Percentiles rank a stretch among this genome's conserved stretches.
Conservation (phyloP, 306 rosid genomes). For the Clitoria ternatea region DNA sequence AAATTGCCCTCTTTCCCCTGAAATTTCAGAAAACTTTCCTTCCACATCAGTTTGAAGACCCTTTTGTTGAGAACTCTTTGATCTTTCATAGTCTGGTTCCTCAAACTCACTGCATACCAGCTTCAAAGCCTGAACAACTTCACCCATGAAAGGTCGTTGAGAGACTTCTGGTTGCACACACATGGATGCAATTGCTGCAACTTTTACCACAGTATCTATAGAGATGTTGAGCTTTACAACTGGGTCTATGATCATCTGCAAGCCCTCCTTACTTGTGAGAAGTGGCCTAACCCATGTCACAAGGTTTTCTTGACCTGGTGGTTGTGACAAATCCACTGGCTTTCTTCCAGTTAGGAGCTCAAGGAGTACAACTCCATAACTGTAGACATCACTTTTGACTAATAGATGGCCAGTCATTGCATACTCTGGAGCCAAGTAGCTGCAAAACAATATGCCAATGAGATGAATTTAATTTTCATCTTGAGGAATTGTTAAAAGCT, state of each 20-base stretch:
- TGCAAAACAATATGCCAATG: conserved; percentile 37
- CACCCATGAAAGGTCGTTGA: conserved; percentile 97
- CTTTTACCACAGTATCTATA: conserved; percentile 57
- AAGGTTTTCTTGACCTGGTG: conserved; percentile 93
- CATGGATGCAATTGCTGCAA: conserved; percentile 98
- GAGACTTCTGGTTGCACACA: conserved; percentile 95
- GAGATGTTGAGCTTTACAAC: conserved; percentile 47
- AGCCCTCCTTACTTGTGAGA: conserved; percentile 69
- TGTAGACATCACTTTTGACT: conserved; percentile 95
- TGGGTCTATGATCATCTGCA: conserved; percentile 69
- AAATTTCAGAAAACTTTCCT: conserved; percentile 18
- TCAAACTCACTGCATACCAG: conserved; percentile 84
- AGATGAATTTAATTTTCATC: conserved; percentile 2
- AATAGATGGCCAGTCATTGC: conserved; percentile 99
- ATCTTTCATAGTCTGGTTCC: conserved; percentile 44
- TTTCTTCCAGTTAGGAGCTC: conserved; percentile 94
- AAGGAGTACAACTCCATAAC: conserved; percentile 96
- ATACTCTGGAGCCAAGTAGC: conserved; percentile 96
- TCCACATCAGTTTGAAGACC: conserved; percentile 31
- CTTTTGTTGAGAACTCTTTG: conserved; percentile 46
- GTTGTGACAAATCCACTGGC: conserved; percentile 88
- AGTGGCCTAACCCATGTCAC: conserved; percentile 93
- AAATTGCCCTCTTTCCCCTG: conserved; percentile 23
- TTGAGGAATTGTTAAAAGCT: not conserved
- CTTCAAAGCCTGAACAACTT: conserved; percentile 95